These are phyloP conservation scores for Neurospora tetrasperma DNA, from an alignment of 495 filamentous ascomycete species.

Conservation along the genomic window DNA sequence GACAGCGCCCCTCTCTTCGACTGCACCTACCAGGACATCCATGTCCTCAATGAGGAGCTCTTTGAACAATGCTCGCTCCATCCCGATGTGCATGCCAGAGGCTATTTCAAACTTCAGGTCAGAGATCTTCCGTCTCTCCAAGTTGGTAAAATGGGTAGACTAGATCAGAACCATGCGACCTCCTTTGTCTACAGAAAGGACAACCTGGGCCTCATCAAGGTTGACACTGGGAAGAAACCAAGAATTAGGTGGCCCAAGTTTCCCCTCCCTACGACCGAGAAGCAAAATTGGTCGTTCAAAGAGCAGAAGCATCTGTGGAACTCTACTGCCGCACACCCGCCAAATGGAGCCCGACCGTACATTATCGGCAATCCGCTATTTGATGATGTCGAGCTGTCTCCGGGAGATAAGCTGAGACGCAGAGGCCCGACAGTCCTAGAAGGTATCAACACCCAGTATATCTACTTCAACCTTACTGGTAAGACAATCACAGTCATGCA, in stretches of 20 bases:
- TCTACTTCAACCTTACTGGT: conserved; percentile 25
- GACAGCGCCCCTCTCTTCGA: conserved; percentile 18
- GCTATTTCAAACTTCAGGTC: conserved; percentile 26
- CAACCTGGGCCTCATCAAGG: conserved; percentile 18
- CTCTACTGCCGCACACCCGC: conserved; percentile 16
- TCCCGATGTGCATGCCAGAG: conserved; percentile 15
- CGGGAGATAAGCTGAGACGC: conserved; percentile 21
- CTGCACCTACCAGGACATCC: conserved; percentile 22
- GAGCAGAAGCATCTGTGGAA: conserved; percentile 24
- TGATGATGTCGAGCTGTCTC: conserved; percentile 20
- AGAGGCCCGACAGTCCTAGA: conserved; percentile 19
- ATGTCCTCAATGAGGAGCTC: conserved; percentile 21
- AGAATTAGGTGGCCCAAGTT: conserved; percentile 14
- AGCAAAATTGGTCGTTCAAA: conserved; percentile 15
- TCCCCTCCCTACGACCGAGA: conserved; percentile 13
- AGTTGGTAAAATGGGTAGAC: conserved; percentile 14
- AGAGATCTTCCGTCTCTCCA: conserved; percentile 14
- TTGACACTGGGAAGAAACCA: conserved; percentile 18
- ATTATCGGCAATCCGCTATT: conserved; percentile 29
- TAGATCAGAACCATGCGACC: conserved; percentile 18
- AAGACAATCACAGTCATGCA: conserved; percentile 27
- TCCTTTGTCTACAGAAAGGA: conserved; percentile 21
- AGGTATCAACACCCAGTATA: conserved; percentile 26
- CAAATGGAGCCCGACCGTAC: conserved; percentile 17
- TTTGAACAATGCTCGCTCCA: conserved; percentile 22